Base-by-base conservation (phyloP, 2,329 filamentous ascomycete species). In the Biscogniauxia mediterranea region DNA sequence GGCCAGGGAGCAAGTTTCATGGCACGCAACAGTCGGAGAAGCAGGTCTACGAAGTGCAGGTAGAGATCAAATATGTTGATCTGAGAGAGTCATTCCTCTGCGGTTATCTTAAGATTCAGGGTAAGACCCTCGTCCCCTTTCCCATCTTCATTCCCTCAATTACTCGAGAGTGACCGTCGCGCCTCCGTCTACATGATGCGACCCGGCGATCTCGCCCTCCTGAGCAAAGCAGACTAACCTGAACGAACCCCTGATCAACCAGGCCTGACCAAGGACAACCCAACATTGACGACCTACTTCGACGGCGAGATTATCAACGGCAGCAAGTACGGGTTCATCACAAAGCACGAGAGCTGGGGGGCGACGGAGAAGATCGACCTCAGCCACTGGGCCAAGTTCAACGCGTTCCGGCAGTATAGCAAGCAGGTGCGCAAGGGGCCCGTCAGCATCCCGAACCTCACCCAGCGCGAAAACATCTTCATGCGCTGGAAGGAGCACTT, bases 401-500 rank as follows among this genome's bases (percentile, higher is more conserved):
- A 86, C 1, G 90, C 93, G 8, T 98, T 96, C 82, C 86, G 89
- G 58, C 92, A 91, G 1, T 87, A 94, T 61, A 76, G 80, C 52
- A 87, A 85, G 70, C 79, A 82, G 61, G 83, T 82, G 38, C 80
- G 80, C 53, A 87, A 83, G 68, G 84, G 85, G 17, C 75, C 86
- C 21, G 76, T 82, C 26, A 52, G 55, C 9, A 69, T 72, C 57
- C 63, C 68, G 13, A 72, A 72, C 55, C 55, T 70, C n/a, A 63
- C 61, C 4, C 69, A 72, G 61, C 66, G 68, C 32, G 93, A 97
- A 69, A 89, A 96, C 74, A 89, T 99, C 32, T 99, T 97, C 73
- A 99, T 99, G 95, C 88, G 95, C 63, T 99, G 95, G 95, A 99
- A 99, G 77, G 95, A 99, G 73, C 93, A 96, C 71, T 99, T 99